A percentile compares a stretch with the other conserved stretches of the same genome.
Evolutionary conservation across 2,329 filamentous ascomycete species (phyloP).

Genomic region (Coniochaeta sp.): DNA sequence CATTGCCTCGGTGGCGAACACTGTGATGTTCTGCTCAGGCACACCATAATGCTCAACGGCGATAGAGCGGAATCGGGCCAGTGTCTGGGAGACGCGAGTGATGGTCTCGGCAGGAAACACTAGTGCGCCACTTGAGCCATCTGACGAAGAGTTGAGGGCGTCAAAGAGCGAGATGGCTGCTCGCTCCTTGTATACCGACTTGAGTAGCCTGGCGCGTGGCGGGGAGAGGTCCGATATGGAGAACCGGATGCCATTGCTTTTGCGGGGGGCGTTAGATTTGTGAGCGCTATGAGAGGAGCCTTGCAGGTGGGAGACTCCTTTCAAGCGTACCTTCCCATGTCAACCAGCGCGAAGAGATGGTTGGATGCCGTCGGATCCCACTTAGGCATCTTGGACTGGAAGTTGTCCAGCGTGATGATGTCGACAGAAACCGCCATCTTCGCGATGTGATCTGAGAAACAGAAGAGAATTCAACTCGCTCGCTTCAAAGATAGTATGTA

Average conservation of each 20-base stretch:
- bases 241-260: slow-evolving; percentile 86
- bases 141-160: slow-evolving; percentile 49
- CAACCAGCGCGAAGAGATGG: slow-evolving; percentile 50
- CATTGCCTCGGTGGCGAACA: slow-evolving; percentile 87
- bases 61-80: slow-evolving; percentile 65
- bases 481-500: no score
- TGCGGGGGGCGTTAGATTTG: slow-evolving; percentile 2
- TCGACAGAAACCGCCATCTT: slow-evolving; percentile 27
- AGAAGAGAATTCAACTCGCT: not conserved
- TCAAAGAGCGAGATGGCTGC: slow-evolving; percentile 83
- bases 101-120: slow-evolving; percentile 52
- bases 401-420: slow-evolving; percentile 45
- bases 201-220: slow-evolving; percentile 63
- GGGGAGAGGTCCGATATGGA: slow-evolving; percentile 78
- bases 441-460: not conserved
- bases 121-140: slow-evolving; percentile 20
- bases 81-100: slow-evolving; percentile 53
- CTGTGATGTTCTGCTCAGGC: slow-evolving; percentile 53
- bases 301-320: not conserved
- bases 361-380: slow-evolving; percentile 39
- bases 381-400: slow-evolving; percentile 37
- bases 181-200: slow-evolving; percentile 71
- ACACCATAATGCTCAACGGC: slow-evolving; percentile 63
- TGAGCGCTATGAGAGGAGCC: slow-evolving; percentile 5
- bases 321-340: slow-evolving; percentile 47